Base-by-base conservation (phyloP, 225 moss, liverwort and hornwort genomes). In the Physcomitrium patens region DNA sequence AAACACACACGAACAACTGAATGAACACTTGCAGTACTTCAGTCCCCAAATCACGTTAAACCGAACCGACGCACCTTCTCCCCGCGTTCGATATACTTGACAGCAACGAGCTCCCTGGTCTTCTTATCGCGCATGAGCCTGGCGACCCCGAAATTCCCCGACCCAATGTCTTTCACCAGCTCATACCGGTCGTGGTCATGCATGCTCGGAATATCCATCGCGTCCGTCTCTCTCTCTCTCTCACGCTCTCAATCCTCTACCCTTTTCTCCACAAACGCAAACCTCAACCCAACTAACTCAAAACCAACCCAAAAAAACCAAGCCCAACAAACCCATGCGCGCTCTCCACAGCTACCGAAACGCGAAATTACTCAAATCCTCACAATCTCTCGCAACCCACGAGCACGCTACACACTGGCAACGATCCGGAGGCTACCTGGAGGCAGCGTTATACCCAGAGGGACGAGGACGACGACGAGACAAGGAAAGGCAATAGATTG, bases 11-110 rank as follows among this genome's bases (percentile, higher is more conserved):
- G 10, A 8, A 3, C n/a, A 9, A 1, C 2, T 10, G 11, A 3
- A 50, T 7, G 10, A 17, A 11, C 9, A 49, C 11, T 11, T 1
- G 15, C 0, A 49, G 5, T 15, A 8, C 11, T 15, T 2, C 44
- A 19, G 41, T 41, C 12, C 31, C 26, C 61, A 28, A 62, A 65
- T 45, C 48, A 49, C 48, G 5, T 3, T 3, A 2, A 12, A 49
- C 11, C 7, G 48, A 79, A 19, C 12, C 16, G 0, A 65, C 84
- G 55, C 74, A 88, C 88, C 88, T 89, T 93, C 80, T 91, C 89
- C 1, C 92, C 92, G 1, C 91, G 89, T 77, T 91, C 90, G 85
- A 93, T 93, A 76, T 91, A 93, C 84, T 93, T 93, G 0, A 89
- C 86, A 10, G 91, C 92, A 13, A 93, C 92, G 19, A 91, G 85